Evolutionary conservation across 2,329 filamentous ascomycete genomes (phyloP).

Genomic region (Plenodomus biglobosus): DNA sequence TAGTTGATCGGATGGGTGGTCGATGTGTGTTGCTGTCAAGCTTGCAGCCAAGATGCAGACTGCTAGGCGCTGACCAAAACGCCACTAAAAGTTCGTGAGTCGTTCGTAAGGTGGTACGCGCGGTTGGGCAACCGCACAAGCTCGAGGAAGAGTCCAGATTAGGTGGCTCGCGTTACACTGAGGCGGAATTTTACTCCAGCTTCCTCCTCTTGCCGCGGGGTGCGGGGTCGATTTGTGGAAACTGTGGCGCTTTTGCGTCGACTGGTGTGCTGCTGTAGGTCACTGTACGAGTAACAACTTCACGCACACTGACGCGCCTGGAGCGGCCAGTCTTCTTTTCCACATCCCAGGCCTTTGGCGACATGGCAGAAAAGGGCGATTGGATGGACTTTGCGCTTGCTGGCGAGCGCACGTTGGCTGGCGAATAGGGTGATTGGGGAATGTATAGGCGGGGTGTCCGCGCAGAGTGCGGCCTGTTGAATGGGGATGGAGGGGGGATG

Average conservation of each 20-base stretch:
- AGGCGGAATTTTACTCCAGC: slow-evolving; percentile 52
- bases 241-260: slow-evolving; percentile 45
- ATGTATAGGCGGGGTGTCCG: slow-evolving; percentile 69
- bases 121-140: slow-evolving; percentile 29
- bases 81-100: slow-evolving; percentile 21
- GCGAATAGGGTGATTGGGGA: slow-evolving; percentile 73
- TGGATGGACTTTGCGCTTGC: slow-evolving; percentile 56
- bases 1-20: slow-evolving; percentile 16
- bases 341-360: slow-evolving; percentile 77
- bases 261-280: slow-evolving; percentile 70
- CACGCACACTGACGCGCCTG: slow-evolving; percentile 71
- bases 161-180: slow-evolving; percentile 20
- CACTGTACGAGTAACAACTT: slow-evolving; percentile 92
- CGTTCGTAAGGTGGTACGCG: slow-evolving; percentile 22
- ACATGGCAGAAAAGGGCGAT: slow-evolving; percentile 75
- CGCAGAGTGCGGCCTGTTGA: slow-evolving; percentile 63
- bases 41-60: neutral
- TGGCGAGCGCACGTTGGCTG: slow-evolving; percentile 64
- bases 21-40: slow-evolving; percentile 6
- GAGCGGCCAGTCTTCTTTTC: slow-evolving; percentile 64
- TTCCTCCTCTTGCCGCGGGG: slow-evolving; percentile 93
- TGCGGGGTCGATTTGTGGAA: slow-evolving; percentile 75
- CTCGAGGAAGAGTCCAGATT: slow-evolving; percentile 19
- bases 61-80: slow-evolving; percentile 21
- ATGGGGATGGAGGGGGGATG: slow-evolving; percentile 62